Conservation (phyloP, 169 alveolate genomes). For the Plasmodium cynomolgi region DNA sequence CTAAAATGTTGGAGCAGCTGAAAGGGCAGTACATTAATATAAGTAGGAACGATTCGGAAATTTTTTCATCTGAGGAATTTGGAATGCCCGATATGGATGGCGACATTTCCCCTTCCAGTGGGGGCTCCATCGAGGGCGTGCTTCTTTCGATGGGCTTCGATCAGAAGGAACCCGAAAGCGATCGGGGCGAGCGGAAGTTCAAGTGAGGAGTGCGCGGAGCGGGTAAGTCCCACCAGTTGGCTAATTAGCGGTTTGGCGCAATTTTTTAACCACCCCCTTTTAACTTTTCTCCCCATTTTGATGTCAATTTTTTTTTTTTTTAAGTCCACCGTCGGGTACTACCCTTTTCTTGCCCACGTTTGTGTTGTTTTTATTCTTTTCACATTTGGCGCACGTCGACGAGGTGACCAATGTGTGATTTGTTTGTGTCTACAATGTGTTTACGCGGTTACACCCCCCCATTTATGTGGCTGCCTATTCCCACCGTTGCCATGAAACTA, state of each 20-base stretch:
- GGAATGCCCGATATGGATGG: slow-evolving; percentile 2
- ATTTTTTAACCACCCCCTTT: not conserved
- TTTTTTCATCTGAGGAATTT: slow-evolving; percentile 9
- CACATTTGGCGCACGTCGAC: not conserved
- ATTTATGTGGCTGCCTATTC: not conserved
- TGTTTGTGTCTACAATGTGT: not conserved
- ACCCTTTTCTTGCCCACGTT: not conserved
- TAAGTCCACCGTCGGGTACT: not conserved
- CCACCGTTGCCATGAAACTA: not conserved
- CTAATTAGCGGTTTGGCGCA: not conserved
- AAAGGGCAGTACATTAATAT: slow-evolving; percentile 32
- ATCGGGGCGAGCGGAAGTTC: not conserved
- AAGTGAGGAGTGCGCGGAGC: not conserved
- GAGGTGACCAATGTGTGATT: not conserved
- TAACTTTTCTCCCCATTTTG: not conserved
- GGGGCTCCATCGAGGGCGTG: not conserved
- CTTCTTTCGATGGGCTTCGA: not conserved
- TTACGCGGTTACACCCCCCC: not conserved
- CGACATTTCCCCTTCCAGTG: slow-evolving; percentile 6
- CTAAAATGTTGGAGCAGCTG: slow-evolving; percentile 51
- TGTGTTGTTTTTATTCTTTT: not conserved
- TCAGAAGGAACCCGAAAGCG: not conserved
- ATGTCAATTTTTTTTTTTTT: not conserved
- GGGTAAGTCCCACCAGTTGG: not conserved
- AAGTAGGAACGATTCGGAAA: slow-evolving; percentile 34